These are phyloP conservation scores for Spizellomyces sp. DNA, from an alignment of 192 early-diverging fungal genomes.

Conservation along the genomic window DNA sequence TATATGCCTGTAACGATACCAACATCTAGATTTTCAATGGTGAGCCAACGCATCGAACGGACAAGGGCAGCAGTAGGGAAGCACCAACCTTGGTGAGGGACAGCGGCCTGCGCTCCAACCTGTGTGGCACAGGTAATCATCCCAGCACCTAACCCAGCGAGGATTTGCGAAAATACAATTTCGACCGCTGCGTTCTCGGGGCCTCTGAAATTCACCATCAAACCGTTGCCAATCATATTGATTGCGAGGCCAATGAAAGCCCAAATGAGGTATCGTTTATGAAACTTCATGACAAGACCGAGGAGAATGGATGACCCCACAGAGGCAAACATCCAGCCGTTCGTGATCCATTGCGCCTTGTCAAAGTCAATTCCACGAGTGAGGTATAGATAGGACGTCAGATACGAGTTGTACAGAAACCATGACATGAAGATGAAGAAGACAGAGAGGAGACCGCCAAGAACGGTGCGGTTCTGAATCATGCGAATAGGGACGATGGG, in stretches of 20 bases:
- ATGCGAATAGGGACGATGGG: background rate
- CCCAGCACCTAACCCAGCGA: constrained; percentile 14
- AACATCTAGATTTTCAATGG: background rate
- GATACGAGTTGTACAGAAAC: background rate
- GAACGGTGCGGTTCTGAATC: background rate
- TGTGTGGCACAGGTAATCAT: constrained; percentile 13
- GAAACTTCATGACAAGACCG: constrained; percentile 1
- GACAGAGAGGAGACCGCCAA: constrained; percentile 6
- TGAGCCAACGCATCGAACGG: no score
- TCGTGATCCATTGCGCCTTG: background rate
- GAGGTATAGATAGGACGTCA: constrained; percentile 7
- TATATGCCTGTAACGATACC: constrained; percentile 18
- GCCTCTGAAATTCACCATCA: constrained; percentile 9
- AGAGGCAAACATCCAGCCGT: constrained; percentile 8
- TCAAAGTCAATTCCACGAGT: constrained; percentile 3
- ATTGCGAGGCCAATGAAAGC: background rate
- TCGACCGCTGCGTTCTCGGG: background rate
- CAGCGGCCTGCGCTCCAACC: constrained; percentile 26
- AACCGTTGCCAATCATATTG: constrained; percentile 12
- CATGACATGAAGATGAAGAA: constrained; percentile 11
- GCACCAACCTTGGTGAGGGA: background rate
- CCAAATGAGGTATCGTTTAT: background rate
- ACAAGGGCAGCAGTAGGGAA: no score
- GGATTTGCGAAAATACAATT: constrained; percentile 13
- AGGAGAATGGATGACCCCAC: constrained; percentile 2